Conservation (phyloP, 805 yeast genomes). For the Torulaspora quercuum region DNA sequence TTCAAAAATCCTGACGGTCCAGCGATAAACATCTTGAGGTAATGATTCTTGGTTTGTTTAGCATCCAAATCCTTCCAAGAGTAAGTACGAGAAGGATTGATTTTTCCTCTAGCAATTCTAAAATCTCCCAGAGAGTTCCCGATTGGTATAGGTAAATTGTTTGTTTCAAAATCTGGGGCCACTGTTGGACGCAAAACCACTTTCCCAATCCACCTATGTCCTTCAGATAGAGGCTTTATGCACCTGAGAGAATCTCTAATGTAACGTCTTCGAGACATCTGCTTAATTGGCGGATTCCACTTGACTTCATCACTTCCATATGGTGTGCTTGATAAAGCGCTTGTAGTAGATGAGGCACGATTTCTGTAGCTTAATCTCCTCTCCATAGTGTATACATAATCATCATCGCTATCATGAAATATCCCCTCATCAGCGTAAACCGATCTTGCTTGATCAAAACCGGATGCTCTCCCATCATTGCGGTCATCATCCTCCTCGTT, state of each 20-base stretch:
- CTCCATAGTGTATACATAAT: slow-evolving; percentile 23
- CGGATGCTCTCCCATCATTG: slow-evolving; percentile 17
- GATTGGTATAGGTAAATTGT: slow-evolving; percentile 25
- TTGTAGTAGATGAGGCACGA: slow-evolving; percentile 27
- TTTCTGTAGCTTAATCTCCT: slow-evolving; percentile 15
- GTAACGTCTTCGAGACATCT: slow-evolving; percentile 39
- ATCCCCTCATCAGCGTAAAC: slow-evolving; percentile 31
- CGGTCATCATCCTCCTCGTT: slow-evolving; percentile 19
- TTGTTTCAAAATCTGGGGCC: slow-evolving; percentile 27
- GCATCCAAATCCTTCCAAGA: slow-evolving; percentile 12
- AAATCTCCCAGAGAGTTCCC: slow-evolving; percentile 15
- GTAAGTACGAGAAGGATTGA: slow-evolving; percentile 1
- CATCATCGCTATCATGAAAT: slow-evolving; percentile 28
- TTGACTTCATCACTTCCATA: slow-evolving; percentile 35
- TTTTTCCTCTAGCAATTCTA: slow-evolving; percentile 5
- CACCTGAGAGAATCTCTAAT: slow-evolving; percentile 55
- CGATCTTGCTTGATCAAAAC: slow-evolving; percentile 17
- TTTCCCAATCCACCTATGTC: slow-evolving; percentile 54
- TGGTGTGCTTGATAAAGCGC: slow-evolving; percentile 25
- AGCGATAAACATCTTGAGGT: slow-evolving; percentile 27
- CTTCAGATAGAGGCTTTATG: slow-evolving; percentile 49
- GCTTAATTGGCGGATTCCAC: slow-evolving; percentile 49
- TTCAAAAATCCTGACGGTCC: slow-evolving; percentile 33
- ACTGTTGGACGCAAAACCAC: slow-evolving; percentile 37
- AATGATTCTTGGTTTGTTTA: slow-evolving; percentile 28